Evolutionary conservation across 192 early-diverging fungal genomes (phyloP).

Genomic region (Spizellomyces sp.): DNA sequence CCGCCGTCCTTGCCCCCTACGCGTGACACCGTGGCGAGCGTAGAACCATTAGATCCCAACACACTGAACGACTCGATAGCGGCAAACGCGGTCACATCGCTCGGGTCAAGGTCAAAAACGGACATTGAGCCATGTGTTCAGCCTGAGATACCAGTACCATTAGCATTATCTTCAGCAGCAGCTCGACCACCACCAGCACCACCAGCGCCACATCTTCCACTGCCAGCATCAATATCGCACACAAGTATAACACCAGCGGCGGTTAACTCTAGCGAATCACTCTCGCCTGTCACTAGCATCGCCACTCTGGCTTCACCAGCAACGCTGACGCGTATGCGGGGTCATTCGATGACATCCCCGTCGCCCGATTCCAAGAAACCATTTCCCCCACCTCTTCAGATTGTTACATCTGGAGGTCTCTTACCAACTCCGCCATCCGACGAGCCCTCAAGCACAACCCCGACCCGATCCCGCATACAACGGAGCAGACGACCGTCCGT

Average conservation of each 20-base stretch:
- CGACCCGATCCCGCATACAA: constrained; percentile 8
- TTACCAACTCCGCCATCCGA: background rate
- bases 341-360: background rate
- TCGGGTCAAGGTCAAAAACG: too few relatives aligned
- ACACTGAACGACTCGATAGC: too few relatives aligned
- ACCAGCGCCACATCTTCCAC: too few relatives aligned
- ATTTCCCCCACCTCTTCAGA: background rate
- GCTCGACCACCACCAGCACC: too few relatives aligned
- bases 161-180: too few relatives aligned
- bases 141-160: too few relatives aligned
- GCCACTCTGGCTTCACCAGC: background rate
- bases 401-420: background rate
- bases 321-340: background rate
- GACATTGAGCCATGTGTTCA: too few relatives aligned
- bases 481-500: constrained; percentile 1
- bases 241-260: too few relatives aligned
- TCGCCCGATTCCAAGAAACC: background rate
- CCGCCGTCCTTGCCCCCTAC: background rate
- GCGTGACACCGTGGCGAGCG: background rate
- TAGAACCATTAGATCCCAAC: background rate
- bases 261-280: background rate
- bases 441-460: background rate
- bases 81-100: too few relatives aligned
- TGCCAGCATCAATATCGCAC: too few relatives aligned
- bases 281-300: background rate